Evolutionary conservation across 1,139 yeast species (phyloP).

Genomic region (Pichia sp.): DNA sequence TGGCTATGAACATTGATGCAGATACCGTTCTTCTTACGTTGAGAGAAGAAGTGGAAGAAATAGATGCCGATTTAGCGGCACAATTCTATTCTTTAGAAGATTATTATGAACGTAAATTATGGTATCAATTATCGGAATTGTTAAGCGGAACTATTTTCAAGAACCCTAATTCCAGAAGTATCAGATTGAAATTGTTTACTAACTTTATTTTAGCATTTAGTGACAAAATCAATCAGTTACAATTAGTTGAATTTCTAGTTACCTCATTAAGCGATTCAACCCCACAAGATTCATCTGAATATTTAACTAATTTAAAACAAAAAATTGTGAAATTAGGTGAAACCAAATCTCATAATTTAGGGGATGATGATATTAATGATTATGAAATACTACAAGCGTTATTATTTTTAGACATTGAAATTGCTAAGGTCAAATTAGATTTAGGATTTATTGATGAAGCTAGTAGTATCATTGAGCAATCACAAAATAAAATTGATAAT

Average conservation of each 20-base stretch:
- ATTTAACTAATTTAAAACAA: conserved; percentile 46
- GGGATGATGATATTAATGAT: conserved; percentile 29
- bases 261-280: conserved; percentile 41
- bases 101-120: conserved; percentile 73
- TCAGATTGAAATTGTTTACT: conserved; percentile 63
- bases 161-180: conserved; percentile 43
- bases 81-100: conserved; percentile 75
- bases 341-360: conserved; percentile 35
- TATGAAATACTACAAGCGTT: conserved; percentile 40
- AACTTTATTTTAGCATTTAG: conserved; percentile 64
- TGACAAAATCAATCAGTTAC: conserved; percentile 70
- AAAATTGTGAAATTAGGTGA: conserved; percentile 39
- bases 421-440: conserved; percentile 63
- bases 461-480: conserved; percentile 60
- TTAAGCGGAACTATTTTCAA: conserved; percentile 54
- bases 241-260: conserved; percentile 70
- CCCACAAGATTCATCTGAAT: conserved; percentile 41
- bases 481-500: conserved; percentile 53
- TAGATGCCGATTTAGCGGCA: conserved; percentile 52
- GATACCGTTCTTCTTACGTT: conserved; percentile 60
- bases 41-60: conserved; percentile 45
- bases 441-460: conserved; percentile 57
- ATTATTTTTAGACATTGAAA: conserved; percentile 67
- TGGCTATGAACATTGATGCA: conserved; percentile 25
- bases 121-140: conserved; percentile 61